phyloP scores from a whole-genome alignment of 495 filamentous ascomycete genomes.

The Penicillium riverlandense region DNA sequence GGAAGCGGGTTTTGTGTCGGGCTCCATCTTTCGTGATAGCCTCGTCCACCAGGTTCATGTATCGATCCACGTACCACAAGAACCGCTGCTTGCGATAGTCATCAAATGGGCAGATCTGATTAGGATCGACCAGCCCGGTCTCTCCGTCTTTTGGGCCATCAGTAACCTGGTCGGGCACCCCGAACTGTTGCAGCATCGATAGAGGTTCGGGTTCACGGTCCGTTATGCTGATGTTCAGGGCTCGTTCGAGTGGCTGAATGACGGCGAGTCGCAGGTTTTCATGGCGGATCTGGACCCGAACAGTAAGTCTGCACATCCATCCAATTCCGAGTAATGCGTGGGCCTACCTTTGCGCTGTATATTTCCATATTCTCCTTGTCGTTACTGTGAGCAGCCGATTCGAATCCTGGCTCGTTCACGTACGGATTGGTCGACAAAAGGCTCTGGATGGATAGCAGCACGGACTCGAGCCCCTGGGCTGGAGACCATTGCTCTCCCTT shows the following conservation, averaged over 20 bases:
- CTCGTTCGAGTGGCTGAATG: slow-evolving; percentile 75
- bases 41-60: slow-evolving; percentile 61
- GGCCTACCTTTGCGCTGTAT: slow-evolving; percentile 77
- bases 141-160: no score
- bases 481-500: slow-evolving; percentile 91
- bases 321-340: no score
- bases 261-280: slow-evolving; percentile 84
- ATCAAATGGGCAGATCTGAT: slow-evolving; percentile 67
- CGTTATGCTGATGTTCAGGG: slow-evolving; percentile 48
- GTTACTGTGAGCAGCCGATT: slow-evolving; percentile 55
- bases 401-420: slow-evolving; percentile 92
- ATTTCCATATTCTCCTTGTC: slow-evolving; percentile 69
- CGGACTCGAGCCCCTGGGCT: slow-evolving; percentile 90
- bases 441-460: slow-evolving; percentile 92
- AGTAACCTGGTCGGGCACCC: no score
- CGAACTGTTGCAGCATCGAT: no score
- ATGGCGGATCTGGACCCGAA: slow-evolving; percentile 65
- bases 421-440: slow-evolving; percentile 92
- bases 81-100: slow-evolving; percentile 90
- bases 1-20: slow-evolving; percentile 57
- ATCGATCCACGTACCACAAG: slow-evolving; percentile 91
- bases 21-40: slow-evolving; percentile 35
- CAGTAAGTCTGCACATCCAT: neutral
- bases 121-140: slow-evolving; percentile 3
- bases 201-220: no score